These are phyloP conservation scores for Fragilariopsis cylindrus DNA, from an alignment of 108 stramenopile species.

Conservation along the genomic window DNA sequence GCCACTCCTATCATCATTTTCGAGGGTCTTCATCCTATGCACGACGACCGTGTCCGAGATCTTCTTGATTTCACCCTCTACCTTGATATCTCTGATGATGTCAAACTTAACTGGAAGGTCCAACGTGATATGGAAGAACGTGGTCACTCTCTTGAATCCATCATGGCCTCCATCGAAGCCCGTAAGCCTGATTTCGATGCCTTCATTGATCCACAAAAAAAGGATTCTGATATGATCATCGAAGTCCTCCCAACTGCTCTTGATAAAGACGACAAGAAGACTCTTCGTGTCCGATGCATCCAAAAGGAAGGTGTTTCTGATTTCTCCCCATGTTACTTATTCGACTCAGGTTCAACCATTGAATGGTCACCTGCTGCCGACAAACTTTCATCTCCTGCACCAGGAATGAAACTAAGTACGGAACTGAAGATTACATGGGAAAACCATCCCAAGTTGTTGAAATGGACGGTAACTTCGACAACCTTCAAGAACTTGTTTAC, in stretches of 20 bases:
- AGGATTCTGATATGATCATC: slow-evolving; percentile 88
- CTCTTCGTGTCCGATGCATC: slow-evolving; percentile 92
- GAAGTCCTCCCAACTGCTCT: slow-evolving; percentile 95
- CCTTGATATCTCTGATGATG: slow-evolving; percentile 95
- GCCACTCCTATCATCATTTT: slow-evolving; percentile 97
- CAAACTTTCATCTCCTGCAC: slow-evolving; percentile 90
- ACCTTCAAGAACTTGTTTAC: slow-evolving; percentile 94
- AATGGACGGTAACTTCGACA: slow-evolving; percentile 98
- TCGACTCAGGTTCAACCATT: slow-evolving; percentile 93
- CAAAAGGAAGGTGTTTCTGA: slow-evolving; percentile 91
- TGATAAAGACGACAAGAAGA: slow-evolving; percentile 94
- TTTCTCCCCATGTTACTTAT: slow-evolving; percentile 94
- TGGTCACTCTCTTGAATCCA: slow-evolving; percentile 95
- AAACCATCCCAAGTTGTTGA: slow-evolving; percentile 84
- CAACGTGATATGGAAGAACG: slow-evolving; percentile 98
- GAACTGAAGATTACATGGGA: slow-evolving; percentile 87
- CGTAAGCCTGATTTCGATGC: slow-evolving; percentile 96
- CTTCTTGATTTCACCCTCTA: slow-evolving; percentile 97
- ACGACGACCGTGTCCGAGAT: slow-evolving; percentile 92
- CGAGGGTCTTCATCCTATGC: slow-evolving; percentile 97
- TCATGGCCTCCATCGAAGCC: slow-evolving; percentile 96
- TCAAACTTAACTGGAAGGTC: slow-evolving; percentile 99
- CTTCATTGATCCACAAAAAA: slow-evolving; percentile 96
- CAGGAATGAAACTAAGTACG: slow-evolving; percentile 95
- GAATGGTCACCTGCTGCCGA: slow-evolving; percentile 87